Conservation (phyloP, 176 grass and related monocot species). For the Stipa capillata region DNA sequence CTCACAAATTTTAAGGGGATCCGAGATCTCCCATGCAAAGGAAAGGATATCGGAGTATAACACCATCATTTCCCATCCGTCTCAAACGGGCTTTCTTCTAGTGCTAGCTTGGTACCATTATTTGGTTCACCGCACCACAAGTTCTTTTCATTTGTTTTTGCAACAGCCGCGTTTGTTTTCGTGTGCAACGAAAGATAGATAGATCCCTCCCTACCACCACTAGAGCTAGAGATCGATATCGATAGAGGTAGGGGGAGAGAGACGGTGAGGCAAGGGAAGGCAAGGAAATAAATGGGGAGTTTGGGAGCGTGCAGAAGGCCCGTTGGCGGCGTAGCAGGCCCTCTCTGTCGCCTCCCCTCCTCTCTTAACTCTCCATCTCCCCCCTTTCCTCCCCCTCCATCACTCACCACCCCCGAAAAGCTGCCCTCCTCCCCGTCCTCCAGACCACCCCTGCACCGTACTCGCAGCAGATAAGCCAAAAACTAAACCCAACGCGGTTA, state of each 20-base stretch:
- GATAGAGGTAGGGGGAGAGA: neutral
- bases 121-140: too few species aligned
- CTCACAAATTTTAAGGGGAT: too few species aligned
- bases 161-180: too few species aligned
- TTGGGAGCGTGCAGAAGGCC: slow-evolving; percentile 52
- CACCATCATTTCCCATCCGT: too few species aligned
- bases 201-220: neutral
- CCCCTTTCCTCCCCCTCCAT: neutral
- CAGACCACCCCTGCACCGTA: neutral
- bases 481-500: slow-evolving; percentile 3
- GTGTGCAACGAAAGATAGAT: neutral
- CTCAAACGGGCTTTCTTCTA: too few species aligned
- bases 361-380: slow-evolving; percentile 3
- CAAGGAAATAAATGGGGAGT: slow-evolving; percentile 32
- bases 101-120: too few species aligned
- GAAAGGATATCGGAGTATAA: too few species aligned
- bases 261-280: neutral
- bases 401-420: neutral
- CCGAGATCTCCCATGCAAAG: too few species aligned
- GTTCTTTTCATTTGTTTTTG: too few species aligned
- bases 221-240: too few species aligned
- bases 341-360: slow-evolving; percentile 34
- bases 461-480: slow-evolving; percentile 37
- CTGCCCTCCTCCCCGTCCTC: slow-evolving; percentile 12
- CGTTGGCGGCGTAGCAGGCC: slow-evolving; percentile 86